Percentiles rank a stretch among this genome's conserved stretches.
phyloP scores from a whole-genome alignment of 2,329 filamentous ascomycete species.

The Aspergillus aculeatus region DNA sequence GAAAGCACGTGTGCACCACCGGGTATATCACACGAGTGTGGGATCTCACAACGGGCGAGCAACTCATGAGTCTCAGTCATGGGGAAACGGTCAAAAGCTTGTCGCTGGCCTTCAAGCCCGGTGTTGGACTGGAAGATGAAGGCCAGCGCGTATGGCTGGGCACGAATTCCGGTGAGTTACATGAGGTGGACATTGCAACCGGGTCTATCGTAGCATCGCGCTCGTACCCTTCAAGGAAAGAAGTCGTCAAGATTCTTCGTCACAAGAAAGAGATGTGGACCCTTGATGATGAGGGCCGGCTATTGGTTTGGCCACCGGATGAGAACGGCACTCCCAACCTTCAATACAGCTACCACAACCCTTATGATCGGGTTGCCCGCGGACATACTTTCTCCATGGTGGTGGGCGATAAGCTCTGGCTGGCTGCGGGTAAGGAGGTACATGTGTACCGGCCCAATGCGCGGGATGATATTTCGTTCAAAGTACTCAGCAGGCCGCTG shows the following conservation, averaged over 20 bases:
- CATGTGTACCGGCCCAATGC: constrained; percentile 75
- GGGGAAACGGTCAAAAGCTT: constrained; percentile 82
- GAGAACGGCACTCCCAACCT: constrained; percentile 71
- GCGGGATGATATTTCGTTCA: constrained; percentile 68
- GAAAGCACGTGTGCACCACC: constrained; percentile 80
- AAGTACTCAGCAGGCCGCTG: constrained; percentile 70
- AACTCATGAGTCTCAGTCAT: constrained; percentile 76
- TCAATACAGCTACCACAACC: constrained; percentile 67
- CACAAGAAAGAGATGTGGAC: constrained; percentile 92
- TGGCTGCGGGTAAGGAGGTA: constrained; percentile 82
- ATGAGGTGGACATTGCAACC: constrained; percentile 79
- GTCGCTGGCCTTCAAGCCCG: constrained; percentile 81
- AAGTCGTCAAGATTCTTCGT: constrained; percentile 81
- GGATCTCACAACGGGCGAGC: constrained; percentile 78
- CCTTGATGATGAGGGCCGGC: constrained; percentile 80
- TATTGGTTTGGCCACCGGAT: constrained; percentile 85
- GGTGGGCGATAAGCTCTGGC: constrained; percentile 81
- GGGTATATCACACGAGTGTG: constrained; percentile 86
- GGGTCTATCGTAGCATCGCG: constrained; percentile 70
- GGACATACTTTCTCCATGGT: constrained; percentile 87
- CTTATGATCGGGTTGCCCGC: constrained; percentile 68
- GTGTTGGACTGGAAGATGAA: constrained; percentile 72
- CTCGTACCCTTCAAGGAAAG: constrained; percentile 71
- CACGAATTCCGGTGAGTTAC: constrained; percentile 80
- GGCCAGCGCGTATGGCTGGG: constrained; percentile 84